phyloP scores from a whole-genome alignment of 2,329 filamentous ascomycete genomes.

The Diaporthe capsici region DNA sequence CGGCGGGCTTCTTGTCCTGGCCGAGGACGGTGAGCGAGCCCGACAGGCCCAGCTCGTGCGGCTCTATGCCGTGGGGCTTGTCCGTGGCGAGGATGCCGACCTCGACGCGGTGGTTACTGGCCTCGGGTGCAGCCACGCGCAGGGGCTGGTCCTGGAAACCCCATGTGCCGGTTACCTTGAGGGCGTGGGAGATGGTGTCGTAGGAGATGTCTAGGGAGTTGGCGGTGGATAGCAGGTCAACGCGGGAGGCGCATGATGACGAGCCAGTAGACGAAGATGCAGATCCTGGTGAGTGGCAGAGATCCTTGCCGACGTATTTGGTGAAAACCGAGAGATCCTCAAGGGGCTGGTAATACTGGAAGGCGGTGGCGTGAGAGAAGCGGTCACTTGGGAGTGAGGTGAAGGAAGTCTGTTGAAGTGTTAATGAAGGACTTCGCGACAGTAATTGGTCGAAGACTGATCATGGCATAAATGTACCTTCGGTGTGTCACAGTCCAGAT shows the following conservation, averaged over 20 bases:
- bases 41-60: conserved; percentile 82
- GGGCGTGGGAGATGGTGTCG: conserved; percentile 74
- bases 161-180: conserved; percentile 78
- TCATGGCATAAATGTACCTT: conserved; percentile 46
- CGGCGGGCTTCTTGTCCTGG: conserved; percentile 78
- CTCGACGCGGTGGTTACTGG: conserved; percentile 73
- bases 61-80: conserved; percentile 68
- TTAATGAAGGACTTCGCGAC: background rate
- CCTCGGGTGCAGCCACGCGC: conserved; percentile 53
- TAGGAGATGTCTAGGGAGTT: conserved; percentile 83
- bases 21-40: conserved; percentile 86
- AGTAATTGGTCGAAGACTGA: background rate
- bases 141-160: conserved; percentile 59
- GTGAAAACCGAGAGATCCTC: conserved; percentile 69
- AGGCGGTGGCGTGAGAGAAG: conserved; percentile 73
- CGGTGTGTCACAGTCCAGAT: conserved; percentile 52
- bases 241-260: conserved; percentile 62
- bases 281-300: conserved; percentile 64
- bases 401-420: conserved; percentile 67
- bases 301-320: conserved; percentile 63
- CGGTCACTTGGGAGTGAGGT: conserved; percentile 68
- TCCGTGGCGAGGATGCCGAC: conserved; percentile 83
- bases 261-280: background rate
- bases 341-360: conserved; percentile 80
- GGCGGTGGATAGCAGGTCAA: conserved; percentile 63